A percentile compares a stretch with the other conserved stretches of the same genome.
Conservation (phyloP, 202 grass and related monocot genomes). For the Dendrocalamus latiflorus region DNA sequence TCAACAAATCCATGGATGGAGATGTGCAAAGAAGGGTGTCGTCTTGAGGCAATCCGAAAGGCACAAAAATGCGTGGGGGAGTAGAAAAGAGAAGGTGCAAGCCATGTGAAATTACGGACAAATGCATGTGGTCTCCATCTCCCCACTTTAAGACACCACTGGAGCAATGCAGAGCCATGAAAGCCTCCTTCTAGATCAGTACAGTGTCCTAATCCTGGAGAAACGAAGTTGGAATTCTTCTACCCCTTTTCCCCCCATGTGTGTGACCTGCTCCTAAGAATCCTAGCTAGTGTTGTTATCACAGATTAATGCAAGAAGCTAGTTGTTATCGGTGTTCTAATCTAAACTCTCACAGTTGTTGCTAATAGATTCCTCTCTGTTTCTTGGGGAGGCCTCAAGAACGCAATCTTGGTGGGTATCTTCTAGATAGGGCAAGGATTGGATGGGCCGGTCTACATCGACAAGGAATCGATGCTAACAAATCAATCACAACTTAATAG, state of each 20-base stretch:
- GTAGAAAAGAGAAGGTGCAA: not conserved
- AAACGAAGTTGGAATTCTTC: constrained; percentile 12
- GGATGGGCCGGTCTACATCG: constrained; percentile 15
- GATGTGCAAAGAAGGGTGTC: not conserved
- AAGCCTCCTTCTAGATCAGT: not conserved
- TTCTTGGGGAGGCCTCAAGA: constrained; percentile 26
- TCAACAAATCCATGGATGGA: constrained; percentile 27
- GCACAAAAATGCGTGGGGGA: not conserved
- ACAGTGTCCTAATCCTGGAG: too few species aligned
- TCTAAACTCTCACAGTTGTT: not conserved
- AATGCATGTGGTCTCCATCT: constrained; percentile 47
- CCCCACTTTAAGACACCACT: constrained; percentile 12
- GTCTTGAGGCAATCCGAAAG: not conserved
- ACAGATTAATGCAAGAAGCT: not conserved
- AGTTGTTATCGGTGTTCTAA: not conserved
- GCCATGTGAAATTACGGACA: constrained; percentile 46
- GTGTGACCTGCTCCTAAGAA: not conserved
- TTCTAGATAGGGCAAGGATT: constrained; percentile 26
- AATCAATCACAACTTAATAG: not conserved
- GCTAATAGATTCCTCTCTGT: constrained; percentile 18
- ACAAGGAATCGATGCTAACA: constrained; percentile 20
- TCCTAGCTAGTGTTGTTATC: not conserved
- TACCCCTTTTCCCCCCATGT: not conserved
- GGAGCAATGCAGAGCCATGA: constrained; percentile 24
- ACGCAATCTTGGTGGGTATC: not conserved